phyloP scores from a whole-genome alignment of 2,329 filamentous ascomycete species.

The Cercospora janseana region DNA sequence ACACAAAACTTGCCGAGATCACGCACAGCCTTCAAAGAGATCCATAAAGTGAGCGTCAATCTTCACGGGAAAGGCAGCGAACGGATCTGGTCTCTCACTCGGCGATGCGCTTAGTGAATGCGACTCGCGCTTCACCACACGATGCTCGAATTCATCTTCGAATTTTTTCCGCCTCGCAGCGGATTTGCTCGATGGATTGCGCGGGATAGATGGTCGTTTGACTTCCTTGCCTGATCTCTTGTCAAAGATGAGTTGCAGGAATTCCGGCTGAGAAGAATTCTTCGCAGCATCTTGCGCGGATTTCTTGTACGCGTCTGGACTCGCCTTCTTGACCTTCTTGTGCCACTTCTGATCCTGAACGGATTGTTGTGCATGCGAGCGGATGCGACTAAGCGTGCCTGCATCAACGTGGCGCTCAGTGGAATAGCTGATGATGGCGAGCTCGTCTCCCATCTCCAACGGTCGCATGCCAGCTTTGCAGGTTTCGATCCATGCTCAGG shows the following conservation, averaged over 20 bases:
- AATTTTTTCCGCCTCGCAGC: neutral
- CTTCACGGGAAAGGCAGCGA: constrained; percentile 20
- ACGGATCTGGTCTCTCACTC: constrained; percentile 19
- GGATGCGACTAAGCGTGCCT: constrained; percentile 21
- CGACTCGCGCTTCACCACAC: constrained; percentile 12
- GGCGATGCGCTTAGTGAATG: constrained; percentile 20
- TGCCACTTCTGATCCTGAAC: constrained; percentile 25
- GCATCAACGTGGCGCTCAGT: constrained; percentile 20
- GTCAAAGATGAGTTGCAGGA: constrained; percentile 19
- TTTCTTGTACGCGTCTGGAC: neutral
- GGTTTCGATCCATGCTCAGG: constrained; percentile 8
- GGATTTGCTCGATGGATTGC: neutral
- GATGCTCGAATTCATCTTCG: constrained; percentile 1
- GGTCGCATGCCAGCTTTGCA: neutral
- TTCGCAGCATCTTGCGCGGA: neutral
- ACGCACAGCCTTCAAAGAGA: constrained; percentile 15
- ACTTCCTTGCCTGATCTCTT: constrained; percentile 19
- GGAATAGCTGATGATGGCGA: constrained; percentile 22
- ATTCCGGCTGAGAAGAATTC: neutral
- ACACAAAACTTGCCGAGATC: too few species aligned
- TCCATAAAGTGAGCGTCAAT: constrained; percentile 18
- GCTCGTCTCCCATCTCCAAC: constrained; percentile 24
- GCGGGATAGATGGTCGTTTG: neutral
- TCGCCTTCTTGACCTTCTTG: constrained; percentile 2
- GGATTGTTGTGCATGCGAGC: constrained; percentile 25